Conservation (phyloP, 495 filamentous ascomycete species). For the Neurospora pannonica region DNA sequence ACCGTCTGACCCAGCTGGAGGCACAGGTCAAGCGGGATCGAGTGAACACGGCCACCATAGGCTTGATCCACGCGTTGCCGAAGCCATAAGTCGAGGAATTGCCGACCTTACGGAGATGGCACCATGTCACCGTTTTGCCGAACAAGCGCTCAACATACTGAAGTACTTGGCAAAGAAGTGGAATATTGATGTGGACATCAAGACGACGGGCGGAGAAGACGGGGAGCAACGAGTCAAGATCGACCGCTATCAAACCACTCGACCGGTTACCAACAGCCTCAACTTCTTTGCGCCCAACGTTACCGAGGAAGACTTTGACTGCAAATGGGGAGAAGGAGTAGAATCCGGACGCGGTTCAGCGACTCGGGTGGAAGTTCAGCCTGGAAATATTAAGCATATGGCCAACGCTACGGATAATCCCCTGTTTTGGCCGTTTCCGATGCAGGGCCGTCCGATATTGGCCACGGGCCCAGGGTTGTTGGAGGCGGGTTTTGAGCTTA, state of each 20-base stretch:
- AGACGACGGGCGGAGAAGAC: conserved; percentile 4
- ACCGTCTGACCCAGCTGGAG: background rate
- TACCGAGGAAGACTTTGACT: conserved; percentile 30
- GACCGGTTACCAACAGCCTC: conserved; percentile 32
- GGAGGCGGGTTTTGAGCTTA: conserved; percentile 36
- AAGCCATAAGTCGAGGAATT: conserved; percentile 34
- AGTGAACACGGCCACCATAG: conserved; percentile 9
- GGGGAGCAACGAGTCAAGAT: background rate
- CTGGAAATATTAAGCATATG: conserved; percentile 2
- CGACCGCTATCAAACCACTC: conserved; percentile 18
- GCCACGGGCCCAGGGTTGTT: conserved; percentile 32
- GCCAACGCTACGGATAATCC: conserved; percentile 30
- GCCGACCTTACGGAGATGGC: conserved; percentile 48
- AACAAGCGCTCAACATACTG: conserved; percentile 48
- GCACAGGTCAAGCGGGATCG: conserved; percentile 9
- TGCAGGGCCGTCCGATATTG: conserved; percentile 44
- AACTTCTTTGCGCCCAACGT: conserved; percentile 46
- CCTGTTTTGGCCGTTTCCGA: conserved; percentile 46
- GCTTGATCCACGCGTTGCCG: conserved; percentile 22
- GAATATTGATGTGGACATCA: conserved; percentile 42
- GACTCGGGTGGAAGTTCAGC: background rate
- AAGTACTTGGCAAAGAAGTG: conserved; percentile 45
- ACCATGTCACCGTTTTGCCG: conserved; percentile 49
- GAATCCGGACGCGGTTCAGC: conserved; percentile 2
- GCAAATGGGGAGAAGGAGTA: conserved; percentile 17